Evolutionary conservation across 371 early-diverging fungal species (phyloP), one percentile per base, ranked within the genome.

Genomic region (Chytridium lagenaria): DNA sequence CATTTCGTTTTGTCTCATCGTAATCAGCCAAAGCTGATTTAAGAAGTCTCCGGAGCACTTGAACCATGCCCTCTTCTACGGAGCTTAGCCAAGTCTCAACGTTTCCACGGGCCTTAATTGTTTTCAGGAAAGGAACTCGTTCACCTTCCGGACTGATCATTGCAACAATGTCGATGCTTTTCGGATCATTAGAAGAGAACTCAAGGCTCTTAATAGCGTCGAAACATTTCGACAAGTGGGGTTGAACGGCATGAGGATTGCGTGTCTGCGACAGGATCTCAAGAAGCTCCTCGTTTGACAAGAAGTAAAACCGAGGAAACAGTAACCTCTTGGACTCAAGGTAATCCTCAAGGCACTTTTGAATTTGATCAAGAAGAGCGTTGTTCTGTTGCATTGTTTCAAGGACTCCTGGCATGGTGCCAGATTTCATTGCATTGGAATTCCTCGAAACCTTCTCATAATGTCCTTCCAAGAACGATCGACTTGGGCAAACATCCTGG

Each of bases 251-350:
- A 50, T 83, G 86, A 22, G 87, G 87, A 73, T 87, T 87, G 36
- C 83, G 73, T 2, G 87, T 85, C 70, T 87, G 87, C 0, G 87
- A 84, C 50, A 89, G 68, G 36, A 86, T 86, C 74, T 84, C 85
- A 38, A 89, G 78, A 1, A 89, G 78, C 76, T 89, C 87, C 22
- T 86, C 86, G 76, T 89, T 87, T 28, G 87, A 85, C 50, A 89
- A 59, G 71, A 89, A 87, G 74, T 87, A 88, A 65, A 87, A 86
- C n/a, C 86, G 78, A 19, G 86, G 87, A 71, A 87, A 87, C 37
- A 87, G 78, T 2, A 87, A 78, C 19, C 87, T 76, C 73, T 87
- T 87, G 67, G 81, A 81, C 63, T 87, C 87, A 19, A 87, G 70
- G 68, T 87, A 87, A 55, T 87, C 87, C 73, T 87, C 87, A 23